Base-by-base conservation (phyloP, 768 basidiomycete genomes). In the Tricholoma bakamatsutake region DNA sequence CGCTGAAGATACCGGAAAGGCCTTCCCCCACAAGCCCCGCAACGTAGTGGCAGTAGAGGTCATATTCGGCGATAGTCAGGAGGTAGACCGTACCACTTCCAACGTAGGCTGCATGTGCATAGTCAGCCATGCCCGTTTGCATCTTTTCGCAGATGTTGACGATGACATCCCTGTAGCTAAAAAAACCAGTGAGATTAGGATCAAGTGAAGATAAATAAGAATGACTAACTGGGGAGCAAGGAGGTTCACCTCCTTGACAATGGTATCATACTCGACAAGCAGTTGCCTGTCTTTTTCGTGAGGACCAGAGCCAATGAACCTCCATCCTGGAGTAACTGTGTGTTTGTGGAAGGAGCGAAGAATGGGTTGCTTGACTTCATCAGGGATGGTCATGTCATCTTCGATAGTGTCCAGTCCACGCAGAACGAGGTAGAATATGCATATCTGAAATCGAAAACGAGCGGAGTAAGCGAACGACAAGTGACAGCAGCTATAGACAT, bases 31-130 rank as follows among this genome's bases (percentile, higher is more conserved):
- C 96, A 55, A 99, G 87, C 2, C 96, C 96, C 0, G 96, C 96
- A 62, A 98, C 96, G 67, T 94, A 98, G 70, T 99, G 96, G 68
- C 96, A 99, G 72, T 99, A 99, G 12, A 99, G 80, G 69, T 98
- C 93, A 73, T 94, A 99, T 61, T 97, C 93, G 35, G 83, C 76
- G 52, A 93, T 72, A 5, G 87, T 84, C 45, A 83, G 80, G 53
- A 97, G 79, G 64, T 87, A 87, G 59, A 84, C 79, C 43, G 80
- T 74, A 4, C 46, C 46, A 50, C 84, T 85, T 0, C 83, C 83
- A 5, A 85, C 73, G 5, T 87, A 86, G 5, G 91, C 86, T 60
- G 85, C 84, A 71, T 91, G 90, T 1, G 92, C 86, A 65, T 88
- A 98, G 70, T 96, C 92, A 21, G 97, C 93, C 96, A 99, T 99